Base-by-base conservation (phyloP, 805 yeast genomes). In the Candida anglica region DNA sequence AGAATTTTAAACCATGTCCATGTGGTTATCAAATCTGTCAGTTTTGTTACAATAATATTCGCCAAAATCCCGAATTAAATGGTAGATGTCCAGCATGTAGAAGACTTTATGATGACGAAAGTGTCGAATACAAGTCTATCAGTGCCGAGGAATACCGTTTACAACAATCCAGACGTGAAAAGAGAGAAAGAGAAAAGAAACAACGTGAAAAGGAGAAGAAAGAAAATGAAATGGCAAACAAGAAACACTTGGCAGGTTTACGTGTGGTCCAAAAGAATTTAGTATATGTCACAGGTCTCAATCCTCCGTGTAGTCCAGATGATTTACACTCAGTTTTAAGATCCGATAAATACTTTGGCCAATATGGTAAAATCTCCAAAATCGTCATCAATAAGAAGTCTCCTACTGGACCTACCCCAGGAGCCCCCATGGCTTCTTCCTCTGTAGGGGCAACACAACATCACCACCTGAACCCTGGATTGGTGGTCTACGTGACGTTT, bases 21-120 rank as follows among this genome's bases (percentile, higher is more conserved):
- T 93, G 99, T 66, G 99, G 99, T 14, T 93, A 93, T 53, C 97
- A 94, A 58, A 86, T 93, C 38, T 93, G 99, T 60, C 98, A 91
- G 70, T 93, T 93, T 56, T 93, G 99, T 60, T 93, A 91, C 71
- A 93, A 93, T 65, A 91, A 89, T 58, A 93, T 93, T 50, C 76
- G 96, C 44, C 93, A 87, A 44, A 91, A 91, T 48, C 97, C 97
- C 2, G 96, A 93, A 56, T 67, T 91, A 42, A 89, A 89, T 56
- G 98, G 97, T 3, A 77, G 87, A 46, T 93, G 99, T 64, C 99
- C 99, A 2, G 98, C 95, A 2, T 93, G 99, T 61, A 84, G 99
- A 54, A 71, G 98, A 41, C 75, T 81, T 15, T 93, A 93, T 57
- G 96, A 88, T 45, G 98, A 93, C 53, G 95, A 86, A 44, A 78